These are phyloP conservation scores for Stagonosporopsis rhizophila DNA, from an alignment of 2,329 filamentous ascomycete species.

Conservation along the genomic window DNA sequence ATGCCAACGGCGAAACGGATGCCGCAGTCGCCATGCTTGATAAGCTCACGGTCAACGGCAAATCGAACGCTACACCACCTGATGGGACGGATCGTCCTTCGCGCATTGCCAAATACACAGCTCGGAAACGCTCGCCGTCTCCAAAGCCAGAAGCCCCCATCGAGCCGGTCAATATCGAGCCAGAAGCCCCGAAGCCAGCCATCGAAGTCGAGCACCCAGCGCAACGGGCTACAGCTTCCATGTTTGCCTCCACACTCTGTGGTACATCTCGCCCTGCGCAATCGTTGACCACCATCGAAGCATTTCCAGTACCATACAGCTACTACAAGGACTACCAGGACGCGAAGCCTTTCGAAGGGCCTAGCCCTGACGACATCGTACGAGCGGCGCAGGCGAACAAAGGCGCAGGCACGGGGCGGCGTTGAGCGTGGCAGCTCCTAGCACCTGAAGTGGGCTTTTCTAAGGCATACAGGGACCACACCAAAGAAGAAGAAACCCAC, in stretches of 20 bases:
- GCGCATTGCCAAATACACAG: constrained; percentile 31
- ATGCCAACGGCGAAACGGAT: constrained; percentile 33
- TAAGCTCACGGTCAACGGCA: constrained; percentile 47
- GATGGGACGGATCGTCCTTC: constrained; percentile 17
- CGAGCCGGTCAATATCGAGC: constrained; percentile 21
- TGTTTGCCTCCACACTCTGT: constrained; percentile 60
- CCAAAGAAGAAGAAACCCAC: constrained; percentile 38
- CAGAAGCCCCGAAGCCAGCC: constrained; percentile 26
- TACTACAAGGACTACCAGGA: constrained; percentile 49
- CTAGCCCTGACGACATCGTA: constrained; percentile 91
- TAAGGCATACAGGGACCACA: constrained; percentile 35
- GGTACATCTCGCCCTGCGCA: constrained; percentile 32
- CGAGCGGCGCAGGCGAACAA: constrained; percentile 73
- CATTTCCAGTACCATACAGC: constrained; percentile 52
- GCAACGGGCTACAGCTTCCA: constrained; percentile 57
- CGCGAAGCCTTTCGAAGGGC: constrained; percentile 74
- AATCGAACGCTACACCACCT: constrained; percentile 11
- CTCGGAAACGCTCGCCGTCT: constrained; percentile 39
- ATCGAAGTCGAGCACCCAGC: constrained; percentile 40
- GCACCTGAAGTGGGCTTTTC: constrained; percentile 21
- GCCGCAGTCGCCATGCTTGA: constrained; percentile 54
- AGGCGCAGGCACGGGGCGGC: constrained; percentile 50
- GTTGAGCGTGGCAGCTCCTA: constrained; percentile 29
- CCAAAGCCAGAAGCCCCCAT: constrained; percentile 29
- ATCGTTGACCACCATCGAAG: constrained; percentile 4